phyloP scores from a whole-genome alignment of 306 rosid species.

The Quercus berberidifolia region DNA sequence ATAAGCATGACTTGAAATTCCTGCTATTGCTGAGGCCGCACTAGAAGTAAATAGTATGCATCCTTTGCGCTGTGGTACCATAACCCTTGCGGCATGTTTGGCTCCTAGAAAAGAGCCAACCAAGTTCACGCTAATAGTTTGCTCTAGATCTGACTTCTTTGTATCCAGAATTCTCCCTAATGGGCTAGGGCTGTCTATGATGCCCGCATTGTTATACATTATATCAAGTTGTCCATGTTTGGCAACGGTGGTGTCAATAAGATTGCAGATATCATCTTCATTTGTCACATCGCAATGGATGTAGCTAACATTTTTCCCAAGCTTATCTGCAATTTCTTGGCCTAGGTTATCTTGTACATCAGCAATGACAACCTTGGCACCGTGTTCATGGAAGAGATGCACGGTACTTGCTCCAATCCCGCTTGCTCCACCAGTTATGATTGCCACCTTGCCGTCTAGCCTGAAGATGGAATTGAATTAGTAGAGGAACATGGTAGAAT shows the following conservation, averaged over 20 bases:
- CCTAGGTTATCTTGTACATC: conserved; percentile 37
- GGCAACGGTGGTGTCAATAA: conserved; percentile 21
- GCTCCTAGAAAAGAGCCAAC: conserved; percentile 31
- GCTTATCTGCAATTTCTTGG: conserved; percentile 18
- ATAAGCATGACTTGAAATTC: conserved; percentile 27
- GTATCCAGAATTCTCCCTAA: conserved; percentile 10
- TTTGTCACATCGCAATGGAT: conserved; percentile 29
- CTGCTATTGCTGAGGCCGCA: conserved; percentile 9
- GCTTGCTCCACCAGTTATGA: conserved; percentile 41
- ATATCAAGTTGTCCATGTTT: conserved; percentile 23
- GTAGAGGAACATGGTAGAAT: neutral
- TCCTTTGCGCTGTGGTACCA: conserved; percentile 24
- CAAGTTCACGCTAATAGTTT: conserved; percentile 21
- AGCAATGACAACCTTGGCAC: conserved; percentile 31
- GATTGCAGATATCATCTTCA: conserved; percentile 21
- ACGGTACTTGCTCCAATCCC: conserved; percentile 37
- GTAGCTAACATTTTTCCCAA: conserved; percentile 23
- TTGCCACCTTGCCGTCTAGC: conserved; percentile 31
- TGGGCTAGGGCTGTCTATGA: conserved; percentile 4
- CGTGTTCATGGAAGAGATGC: conserved; percentile 22
- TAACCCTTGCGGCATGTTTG: conserved; percentile 37
- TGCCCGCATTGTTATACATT: conserved; percentile 41
- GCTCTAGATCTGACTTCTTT: conserved; percentile 16
- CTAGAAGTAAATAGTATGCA: conserved; percentile 33
- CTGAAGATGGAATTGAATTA: conserved; percentile 1